Percentiles rank a stretch among this genome's conserved stretches.
Evolutionary conservation across 2,329 filamentous ascomycete genomes (phyloP).

Genomic region (Colletotrichum spinosum): DNA sequence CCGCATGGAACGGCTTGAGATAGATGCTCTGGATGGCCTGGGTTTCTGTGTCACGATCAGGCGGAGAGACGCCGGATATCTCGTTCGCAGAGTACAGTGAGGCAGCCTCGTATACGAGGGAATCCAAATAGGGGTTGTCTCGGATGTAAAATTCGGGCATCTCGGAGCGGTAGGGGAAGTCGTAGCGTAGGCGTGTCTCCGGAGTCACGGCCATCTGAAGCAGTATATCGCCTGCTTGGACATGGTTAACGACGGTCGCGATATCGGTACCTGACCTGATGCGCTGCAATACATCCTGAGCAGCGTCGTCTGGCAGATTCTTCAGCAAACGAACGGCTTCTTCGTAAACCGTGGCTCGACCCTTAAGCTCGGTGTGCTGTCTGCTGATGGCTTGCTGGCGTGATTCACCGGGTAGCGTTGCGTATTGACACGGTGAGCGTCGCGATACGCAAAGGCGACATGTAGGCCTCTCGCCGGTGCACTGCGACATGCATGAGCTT

Average conservation of each 20-base stretch:
- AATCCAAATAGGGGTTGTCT: slow-evolving; percentile 44
- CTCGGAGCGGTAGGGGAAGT: slow-evolving; percentile 49
- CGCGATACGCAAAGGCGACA: slow-evolving; percentile 8
- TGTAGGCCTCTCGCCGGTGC: not conserved
- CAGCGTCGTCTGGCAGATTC: slow-evolving; percentile 41
- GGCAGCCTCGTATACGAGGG: slow-evolving; percentile 43
- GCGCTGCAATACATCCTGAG: slow-evolving; percentile 47
- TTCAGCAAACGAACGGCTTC: slow-evolving; percentile 21
- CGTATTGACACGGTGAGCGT: slow-evolving; percentile 38
- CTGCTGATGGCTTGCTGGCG: slow-evolving; percentile 38
- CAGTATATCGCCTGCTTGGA: slow-evolving; percentile 50
- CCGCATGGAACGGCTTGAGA: slow-evolving; percentile 52
- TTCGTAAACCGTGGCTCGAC: slow-evolving; percentile 1
- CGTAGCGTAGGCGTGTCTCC: slow-evolving; percentile 52
- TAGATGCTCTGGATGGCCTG: slow-evolving; percentile 39
- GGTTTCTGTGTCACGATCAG: too few species aligned
- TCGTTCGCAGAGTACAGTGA: slow-evolving; percentile 4
- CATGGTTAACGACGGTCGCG: slow-evolving; percentile 46
- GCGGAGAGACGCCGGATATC: too few species aligned
- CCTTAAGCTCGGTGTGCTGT: not conserved
- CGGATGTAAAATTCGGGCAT: slow-evolving; percentile 42
- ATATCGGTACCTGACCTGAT: slow-evolving; percentile 50
- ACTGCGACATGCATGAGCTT: not conserved
- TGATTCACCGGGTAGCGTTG: slow-evolving; percentile 39
- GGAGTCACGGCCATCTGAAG: slow-evolving; percentile 52